Evolutionary conservation across 2,329 filamentous ascomycete genomes (phyloP).

Genomic region (Ophiostoma himal-ulmi): DNA sequence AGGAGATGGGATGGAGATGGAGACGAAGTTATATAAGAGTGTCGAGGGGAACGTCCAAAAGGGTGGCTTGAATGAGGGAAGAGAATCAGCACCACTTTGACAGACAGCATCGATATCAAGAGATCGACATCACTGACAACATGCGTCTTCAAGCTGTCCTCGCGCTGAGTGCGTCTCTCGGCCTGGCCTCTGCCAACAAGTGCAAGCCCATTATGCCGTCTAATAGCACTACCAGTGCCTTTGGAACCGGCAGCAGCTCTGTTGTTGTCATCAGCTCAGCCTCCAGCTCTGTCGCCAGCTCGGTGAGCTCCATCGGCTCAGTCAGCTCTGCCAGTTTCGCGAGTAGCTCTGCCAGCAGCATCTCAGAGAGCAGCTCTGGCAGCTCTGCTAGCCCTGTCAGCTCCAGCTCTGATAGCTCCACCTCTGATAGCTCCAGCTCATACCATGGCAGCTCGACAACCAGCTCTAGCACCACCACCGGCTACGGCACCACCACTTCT

Average conservation of each 20-base stretch:
- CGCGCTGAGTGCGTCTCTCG: conserved; percentile 13
- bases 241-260: neutral
- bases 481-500: neutral
- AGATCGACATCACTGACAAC: neutral
- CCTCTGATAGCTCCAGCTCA: neutral
- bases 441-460: neutral
- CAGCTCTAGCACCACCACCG: neutral
- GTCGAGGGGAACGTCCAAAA: neutral
- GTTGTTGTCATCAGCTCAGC: neutral
- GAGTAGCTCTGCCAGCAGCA: neutral
- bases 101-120: neutral
- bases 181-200: conserved; percentile 17
- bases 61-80: neutral
- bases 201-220: conserved; percentile 9
- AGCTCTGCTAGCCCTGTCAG: neutral
- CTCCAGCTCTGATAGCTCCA: neutral
- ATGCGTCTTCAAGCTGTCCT: conserved; percentile 19
- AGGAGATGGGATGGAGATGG: neutral
- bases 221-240: conserved; percentile 11
- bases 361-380: neutral
- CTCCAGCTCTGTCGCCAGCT: neutral
- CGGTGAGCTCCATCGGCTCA: neutral
- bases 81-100: neutral
- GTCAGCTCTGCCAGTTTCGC: neutral
- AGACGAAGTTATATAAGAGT: neutral